Evolutionary conservation across 2,329 filamentous ascomycete species (phyloP), one percentile per base, ranked within the genome.

Genomic region (Nakataea oryzae): DNA sequence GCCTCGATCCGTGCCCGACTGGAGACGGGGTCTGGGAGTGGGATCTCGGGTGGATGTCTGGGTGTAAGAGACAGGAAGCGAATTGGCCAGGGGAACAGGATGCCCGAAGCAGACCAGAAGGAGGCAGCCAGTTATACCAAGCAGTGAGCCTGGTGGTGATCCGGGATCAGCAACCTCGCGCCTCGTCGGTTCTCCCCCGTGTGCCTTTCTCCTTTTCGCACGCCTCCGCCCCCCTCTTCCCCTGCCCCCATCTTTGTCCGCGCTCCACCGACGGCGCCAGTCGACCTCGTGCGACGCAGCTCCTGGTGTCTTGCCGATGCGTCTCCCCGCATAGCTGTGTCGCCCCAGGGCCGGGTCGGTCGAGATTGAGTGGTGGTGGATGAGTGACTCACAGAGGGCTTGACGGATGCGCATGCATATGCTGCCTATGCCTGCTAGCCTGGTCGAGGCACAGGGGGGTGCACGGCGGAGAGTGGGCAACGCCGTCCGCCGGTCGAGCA

Each of bases 341-440:
- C 67, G 66, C 70, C 61, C 67, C 60, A 65, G 56, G 64, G 57
- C 64, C 62, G 63, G 56, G 64, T 63, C 59, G 29, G 60, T 61
- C 54, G 60, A 64, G 62, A 70, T 67, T 63, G 70, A 73, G 63
- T 72, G 71, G 71, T 60, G 57, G 61, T 60, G 59, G 59, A 54
- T 59, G 66, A 64, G 68, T 73, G 71, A 73, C 66, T 73, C 70
- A 72, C 63, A 59, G 30, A 56, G 54, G 27, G 54, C 13, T 29
- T 6, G 54, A 56, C 12, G 24, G 26, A 27, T 41, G 58, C 58
- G 32, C 58, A 47, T 50, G 58, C 58, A 59, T 59, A 47, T 34
- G 24, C 34, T 59, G 58, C 24, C 47, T 27, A 47, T 41, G 58
- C 47, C 34, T 41, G 41, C 41, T 50, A 50, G 41, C 21, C 41